phyloP scores from a whole-genome alignment of 306 rosid genomes.

The Nissolia schottii region DNA sequence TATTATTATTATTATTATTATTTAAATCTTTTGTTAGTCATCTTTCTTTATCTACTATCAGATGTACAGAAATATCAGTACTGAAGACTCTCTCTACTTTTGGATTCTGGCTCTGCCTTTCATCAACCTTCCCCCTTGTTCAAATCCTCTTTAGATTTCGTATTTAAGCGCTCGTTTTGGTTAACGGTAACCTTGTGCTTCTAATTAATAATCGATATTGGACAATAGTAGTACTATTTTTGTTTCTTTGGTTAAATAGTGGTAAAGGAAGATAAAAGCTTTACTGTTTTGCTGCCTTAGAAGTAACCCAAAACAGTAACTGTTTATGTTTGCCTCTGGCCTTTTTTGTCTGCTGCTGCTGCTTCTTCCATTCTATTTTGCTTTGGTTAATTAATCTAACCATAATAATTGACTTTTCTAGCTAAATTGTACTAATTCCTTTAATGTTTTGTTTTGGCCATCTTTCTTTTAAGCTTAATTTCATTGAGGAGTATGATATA shows the following conservation, averaged over 20 bases:
- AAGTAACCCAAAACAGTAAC: constrained; percentile 15
- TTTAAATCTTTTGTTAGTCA: constrained; percentile 4
- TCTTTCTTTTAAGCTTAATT: background rate
- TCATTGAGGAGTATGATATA: background rate
- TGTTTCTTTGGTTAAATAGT: background rate
- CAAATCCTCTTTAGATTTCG: background rate
- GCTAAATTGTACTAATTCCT: background rate
- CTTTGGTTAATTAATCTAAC: background rate
- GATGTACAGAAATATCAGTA: constrained; percentile 63
- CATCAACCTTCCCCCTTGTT: background rate
- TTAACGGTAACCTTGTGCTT: background rate
- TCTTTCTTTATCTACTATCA: constrained; percentile 28
- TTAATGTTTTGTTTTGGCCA: background rate
- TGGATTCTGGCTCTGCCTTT: constrained; percentile 1
- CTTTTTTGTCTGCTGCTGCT: constrained; percentile 25
- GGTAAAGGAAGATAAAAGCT: background rate
- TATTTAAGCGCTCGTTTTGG: background rate
- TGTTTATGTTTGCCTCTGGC: constrained; percentile 1
- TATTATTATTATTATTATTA: background rate
- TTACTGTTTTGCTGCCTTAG: background rate
- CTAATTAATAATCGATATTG: background rate
- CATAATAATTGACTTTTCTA: background rate
- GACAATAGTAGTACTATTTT: background rate
- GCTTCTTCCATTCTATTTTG: background rate
- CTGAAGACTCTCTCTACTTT: constrained; percentile 35